Evolutionary conservation across 73 alveolate genomes (phyloP).

Genomic region (Durusdinium trenchii): DNA sequence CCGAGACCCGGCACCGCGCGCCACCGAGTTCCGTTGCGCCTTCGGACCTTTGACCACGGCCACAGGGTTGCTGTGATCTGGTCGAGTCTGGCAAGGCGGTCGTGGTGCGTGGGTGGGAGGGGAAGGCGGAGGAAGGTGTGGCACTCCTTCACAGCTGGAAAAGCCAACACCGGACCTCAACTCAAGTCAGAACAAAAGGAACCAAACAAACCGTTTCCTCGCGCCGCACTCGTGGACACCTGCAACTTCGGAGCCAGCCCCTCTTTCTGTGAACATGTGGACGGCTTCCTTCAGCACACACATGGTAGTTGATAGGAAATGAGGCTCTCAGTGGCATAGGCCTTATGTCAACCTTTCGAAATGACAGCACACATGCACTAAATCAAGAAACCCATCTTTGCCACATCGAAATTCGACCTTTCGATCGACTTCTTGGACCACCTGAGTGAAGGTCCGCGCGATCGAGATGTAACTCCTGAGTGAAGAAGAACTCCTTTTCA

Average conservation of each 20-base stretch:
- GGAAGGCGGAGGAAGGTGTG: not conserved
- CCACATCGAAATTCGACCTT: no score
- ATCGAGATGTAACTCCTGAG: no score
- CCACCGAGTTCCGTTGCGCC: not conserved
- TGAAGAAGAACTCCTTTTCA: no score
- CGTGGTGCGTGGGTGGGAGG: not conserved
- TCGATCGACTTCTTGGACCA: no score
- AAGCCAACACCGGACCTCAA: not conserved
- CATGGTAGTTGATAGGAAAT: no score
- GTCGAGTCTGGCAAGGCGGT: constrained; percentile 29
- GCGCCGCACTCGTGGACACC: not conserved
- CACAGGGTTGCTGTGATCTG: constrained; percentile 70
- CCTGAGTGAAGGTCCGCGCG: no score
- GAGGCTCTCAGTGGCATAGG: no score
- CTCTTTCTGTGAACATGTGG: not conserved
- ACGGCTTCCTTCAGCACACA: no score
- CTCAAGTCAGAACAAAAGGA: not conserved
- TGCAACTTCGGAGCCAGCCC: not conserved
- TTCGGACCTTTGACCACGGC: constrained; percentile 90
- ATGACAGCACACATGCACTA: no score
- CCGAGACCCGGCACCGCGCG: not conserved
- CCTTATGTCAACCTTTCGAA: no score
- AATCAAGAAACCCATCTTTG: no score
- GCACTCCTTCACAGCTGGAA: not conserved
- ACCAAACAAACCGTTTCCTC: not conserved